phyloP scores from a whole-genome alignment of 1,139 yeast species.

The Candida tetrigidarum region DNA sequence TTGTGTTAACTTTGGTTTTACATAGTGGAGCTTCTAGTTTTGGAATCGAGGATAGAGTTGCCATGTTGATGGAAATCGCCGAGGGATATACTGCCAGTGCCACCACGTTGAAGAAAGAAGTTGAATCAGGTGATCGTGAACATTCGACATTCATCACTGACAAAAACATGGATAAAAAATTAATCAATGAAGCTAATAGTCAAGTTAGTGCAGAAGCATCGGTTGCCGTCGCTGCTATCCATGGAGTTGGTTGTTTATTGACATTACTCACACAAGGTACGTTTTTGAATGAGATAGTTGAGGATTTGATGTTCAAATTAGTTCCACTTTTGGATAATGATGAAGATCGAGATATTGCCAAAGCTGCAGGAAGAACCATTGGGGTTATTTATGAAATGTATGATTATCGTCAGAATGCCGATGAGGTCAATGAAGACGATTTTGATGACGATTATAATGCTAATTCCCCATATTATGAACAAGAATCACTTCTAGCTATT shows the following conservation, averaged over 20 bases:
- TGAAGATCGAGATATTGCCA: conserved; percentile 39
- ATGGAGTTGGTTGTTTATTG: conserved; percentile 51
- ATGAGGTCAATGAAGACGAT: conserved; percentile 32
- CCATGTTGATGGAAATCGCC: conserved; percentile 48
- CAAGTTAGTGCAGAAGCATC: conserved; percentile 39
- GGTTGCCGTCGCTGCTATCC: conserved; percentile 49
- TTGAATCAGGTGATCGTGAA: conserved; percentile 48
- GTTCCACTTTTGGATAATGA: conserved; percentile 50
- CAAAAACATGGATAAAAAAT: conserved; percentile 39
- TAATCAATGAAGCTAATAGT: conserved; percentile 38
- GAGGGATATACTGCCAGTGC: conserved; percentile 49
- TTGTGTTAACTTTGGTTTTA: conserved; percentile 46
- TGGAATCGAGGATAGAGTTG: conserved; percentile 51
- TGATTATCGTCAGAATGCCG: conserved; percentile 44
- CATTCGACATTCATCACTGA: conserved; percentile 46
- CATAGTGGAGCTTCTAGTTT: conserved; percentile 54
- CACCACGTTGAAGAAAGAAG: conserved; percentile 33
- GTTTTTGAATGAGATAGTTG: conserved; percentile 45
- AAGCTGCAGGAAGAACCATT: conserved; percentile 63
- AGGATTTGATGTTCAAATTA: conserved; percentile 40
- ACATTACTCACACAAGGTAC: conserved; percentile 46
- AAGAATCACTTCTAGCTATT: conserved; percentile 49
- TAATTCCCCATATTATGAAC: conserved; percentile 63
- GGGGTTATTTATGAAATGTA: conserved; percentile 67
- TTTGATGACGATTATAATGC: conserved; percentile 45